Evolutionary conservation across 306 rosid genomes (phyloP), one percentile per base, ranked within the genome.

Genomic region (Phaseolus lunatus): DNA sequence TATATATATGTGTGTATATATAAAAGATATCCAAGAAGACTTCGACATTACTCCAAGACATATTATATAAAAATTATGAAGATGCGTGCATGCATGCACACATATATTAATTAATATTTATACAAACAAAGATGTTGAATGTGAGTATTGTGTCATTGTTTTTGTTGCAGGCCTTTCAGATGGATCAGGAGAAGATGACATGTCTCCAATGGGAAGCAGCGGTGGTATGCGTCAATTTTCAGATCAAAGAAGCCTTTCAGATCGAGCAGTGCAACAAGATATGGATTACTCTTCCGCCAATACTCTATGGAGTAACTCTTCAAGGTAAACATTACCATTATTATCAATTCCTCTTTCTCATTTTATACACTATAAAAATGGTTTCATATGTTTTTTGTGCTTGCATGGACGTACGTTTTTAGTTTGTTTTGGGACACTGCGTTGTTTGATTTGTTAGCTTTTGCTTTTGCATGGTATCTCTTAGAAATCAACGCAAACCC

Each of bases 141-240:
- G 37, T 50, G 14, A 50, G 5, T n/a, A 29, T 44, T 61, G 47
- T 61, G 78, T 72, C 29, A 73, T 72, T 53, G 20, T 45, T 64
- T 59, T 73, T 72, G 8, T 3, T 78, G 67, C 39, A 91, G 93
- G 98, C 39, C 91, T 84, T 81, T 91, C 98, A 7, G 98, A 94
- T 76, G 97, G 97, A 37, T 94, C 97, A 1, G 97, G 97, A 41
- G 98, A 94, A 12, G 98, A 94, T 50, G 97, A 94, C 4, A 48
- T 86, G 43, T 87, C 92, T 15, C 92, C 89, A 0, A 47, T 88
- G 9, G 86, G 87, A 0, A 79, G 80, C 68, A 79, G 49, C 14
- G 77, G 84, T 26, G 81, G 83, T 7, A 5, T 82, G 12, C 73
- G 69, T 18, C 94, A 84, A 59, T 84, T 70, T 72, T 15, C 85